These are phyloP conservation scores for Nadsonia fulvescens DNA, from an alignment of 805 yeast genomes.

Conservation along the genomic window DNA sequence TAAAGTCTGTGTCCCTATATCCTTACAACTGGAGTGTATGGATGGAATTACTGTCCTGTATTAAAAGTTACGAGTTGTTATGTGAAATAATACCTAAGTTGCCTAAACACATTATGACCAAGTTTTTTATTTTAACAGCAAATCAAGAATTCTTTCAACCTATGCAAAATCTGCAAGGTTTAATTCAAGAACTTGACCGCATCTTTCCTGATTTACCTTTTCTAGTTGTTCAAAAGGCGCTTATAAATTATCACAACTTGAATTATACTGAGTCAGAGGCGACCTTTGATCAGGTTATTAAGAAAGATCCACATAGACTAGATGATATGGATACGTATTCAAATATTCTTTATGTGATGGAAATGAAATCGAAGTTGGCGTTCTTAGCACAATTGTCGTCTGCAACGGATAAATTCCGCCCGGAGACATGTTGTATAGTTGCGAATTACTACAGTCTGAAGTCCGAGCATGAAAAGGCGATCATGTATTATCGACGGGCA, in stretches of 20 bases:
- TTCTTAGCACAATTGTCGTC: conserved; percentile 74
- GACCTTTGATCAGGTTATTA: conserved; percentile 57
- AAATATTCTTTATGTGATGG: conserved; percentile 89
- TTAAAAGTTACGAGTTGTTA: conserved; percentile 45
- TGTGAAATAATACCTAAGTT: conserved; percentile 5
- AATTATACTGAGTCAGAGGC: conserved; percentile 69
- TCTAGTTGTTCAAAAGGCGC: conserved; percentile 64
- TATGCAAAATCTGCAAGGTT: conserved; percentile 30
- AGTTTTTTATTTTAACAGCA: conserved; percentile 49
- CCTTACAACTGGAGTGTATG: conserved; percentile 93
- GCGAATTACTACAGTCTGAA: conserved; percentile 87
- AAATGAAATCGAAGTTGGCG: conserved; percentile 66
- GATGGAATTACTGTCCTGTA: conserved; percentile 54
- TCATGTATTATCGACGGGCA: conserved; percentile 83
- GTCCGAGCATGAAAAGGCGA: conserved; percentile 89
- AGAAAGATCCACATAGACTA: conserved; percentile 63
- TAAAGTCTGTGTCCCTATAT: conserved; percentile 42
- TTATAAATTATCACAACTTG: conserved; percentile 65
- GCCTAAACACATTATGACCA: conserved; percentile 20
- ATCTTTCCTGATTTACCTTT: conserved; percentile 60
- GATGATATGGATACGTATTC: conserved; percentile 89
- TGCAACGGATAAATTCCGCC: conserved; percentile 67
- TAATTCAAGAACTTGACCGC: conserved; percentile 29
- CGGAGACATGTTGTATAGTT: conserved; percentile 86
- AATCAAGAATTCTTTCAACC: conserved; percentile 27